These are phyloP conservation scores for Ophiocordyceps camponoti-rufipedis DNA, from an alignment of 2,329 filamentous ascomycete species.

Conservation along the genomic window DNA sequence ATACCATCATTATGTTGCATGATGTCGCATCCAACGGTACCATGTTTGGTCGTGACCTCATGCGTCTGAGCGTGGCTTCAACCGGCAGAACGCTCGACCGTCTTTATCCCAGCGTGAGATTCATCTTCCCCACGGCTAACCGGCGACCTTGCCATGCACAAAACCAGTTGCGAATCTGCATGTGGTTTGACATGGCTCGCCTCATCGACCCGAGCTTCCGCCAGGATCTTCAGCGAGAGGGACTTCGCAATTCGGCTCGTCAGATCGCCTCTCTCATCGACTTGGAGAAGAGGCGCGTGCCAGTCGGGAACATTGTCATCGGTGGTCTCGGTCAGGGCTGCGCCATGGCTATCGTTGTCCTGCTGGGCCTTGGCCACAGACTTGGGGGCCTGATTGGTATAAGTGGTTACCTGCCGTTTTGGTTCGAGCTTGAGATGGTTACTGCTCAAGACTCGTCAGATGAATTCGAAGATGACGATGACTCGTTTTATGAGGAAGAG, in stretches of 20 bases:
- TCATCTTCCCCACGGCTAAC: constrained; percentile 31
- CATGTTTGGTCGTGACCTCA: constrained; percentile 14
- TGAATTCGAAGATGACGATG: constrained; percentile 5
- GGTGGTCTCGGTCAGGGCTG: constrained; percentile 36
- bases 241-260: constrained; percentile 20
- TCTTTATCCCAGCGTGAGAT: constrained; percentile 19
- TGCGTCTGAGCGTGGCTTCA: constrained; percentile 8
- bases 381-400: constrained; percentile 27
- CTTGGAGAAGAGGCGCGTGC: constrained; percentile 12
- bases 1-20: constrained; percentile 13
- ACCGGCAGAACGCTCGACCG: constrained; percentile 12
- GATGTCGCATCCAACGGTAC: constrained; percentile 13
- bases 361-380: constrained; percentile 18
- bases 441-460: constrained; percentile 1
- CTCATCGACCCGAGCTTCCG: constrained; percentile 20
- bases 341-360: constrained; percentile 22
- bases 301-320: constrained; percentile 22
- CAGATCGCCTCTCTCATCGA: constrained; percentile 16
- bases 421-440: constrained; percentile 13
- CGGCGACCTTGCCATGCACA: constrained; percentile 23
- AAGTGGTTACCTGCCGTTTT: constrained; percentile 26
- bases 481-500: no score
- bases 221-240: constrained; percentile 22
- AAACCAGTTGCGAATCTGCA: constrained; percentile 22
- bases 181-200: constrained; percentile 32